These are phyloP conservation scores for Sphagnum tenellum DNA, from an alignment of 225 moss, liverwort and hornwort genomes.

Conservation along the genomic window DNA sequence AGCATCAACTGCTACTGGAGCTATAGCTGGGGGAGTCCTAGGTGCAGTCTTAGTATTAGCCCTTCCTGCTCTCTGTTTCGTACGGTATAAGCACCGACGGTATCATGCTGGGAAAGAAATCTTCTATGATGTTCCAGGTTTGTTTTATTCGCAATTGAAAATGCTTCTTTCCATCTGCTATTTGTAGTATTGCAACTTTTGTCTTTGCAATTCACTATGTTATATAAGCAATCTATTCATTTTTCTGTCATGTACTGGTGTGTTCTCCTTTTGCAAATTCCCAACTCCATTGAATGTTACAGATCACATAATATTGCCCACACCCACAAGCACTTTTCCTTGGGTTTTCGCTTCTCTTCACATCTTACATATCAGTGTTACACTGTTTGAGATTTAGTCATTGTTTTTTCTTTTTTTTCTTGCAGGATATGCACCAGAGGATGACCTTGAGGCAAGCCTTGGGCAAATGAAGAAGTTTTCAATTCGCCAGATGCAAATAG, in stretches of 20 bases:
- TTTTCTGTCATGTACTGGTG: no score
- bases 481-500: conserved; percentile 82
- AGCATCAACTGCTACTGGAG: conserved; percentile 52
- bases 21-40: conserved; percentile 81
- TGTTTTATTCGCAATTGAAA: background rate
- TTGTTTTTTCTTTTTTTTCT: background rate
- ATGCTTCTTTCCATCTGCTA: no score
- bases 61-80: conserved; percentile 57
- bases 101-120: conserved; percentile 32
- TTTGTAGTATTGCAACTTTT: no score
- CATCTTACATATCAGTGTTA: no score
- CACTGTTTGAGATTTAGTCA: no score
- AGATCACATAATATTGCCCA: no score
- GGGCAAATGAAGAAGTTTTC: conserved; percentile 87
- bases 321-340: no score
- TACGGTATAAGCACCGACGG: conserved; percentile 67
- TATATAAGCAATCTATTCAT: no score
- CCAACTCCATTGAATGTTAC: no score
- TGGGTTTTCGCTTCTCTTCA: no score
- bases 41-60: conserved; percentile 65
- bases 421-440: conserved; percentile 51
- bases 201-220: no score
- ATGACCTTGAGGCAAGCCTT: conserved; percentile 80
- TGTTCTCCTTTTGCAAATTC: no score
- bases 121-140: conserved; percentile 95